Percentiles rank a stretch among this genome's conserved stretches.
These are phyloP conservation scores for Fusarium tuaranense DNA, from an alignment of 2,329 filamentous ascomycete species.

Conservation along the genomic window DNA sequence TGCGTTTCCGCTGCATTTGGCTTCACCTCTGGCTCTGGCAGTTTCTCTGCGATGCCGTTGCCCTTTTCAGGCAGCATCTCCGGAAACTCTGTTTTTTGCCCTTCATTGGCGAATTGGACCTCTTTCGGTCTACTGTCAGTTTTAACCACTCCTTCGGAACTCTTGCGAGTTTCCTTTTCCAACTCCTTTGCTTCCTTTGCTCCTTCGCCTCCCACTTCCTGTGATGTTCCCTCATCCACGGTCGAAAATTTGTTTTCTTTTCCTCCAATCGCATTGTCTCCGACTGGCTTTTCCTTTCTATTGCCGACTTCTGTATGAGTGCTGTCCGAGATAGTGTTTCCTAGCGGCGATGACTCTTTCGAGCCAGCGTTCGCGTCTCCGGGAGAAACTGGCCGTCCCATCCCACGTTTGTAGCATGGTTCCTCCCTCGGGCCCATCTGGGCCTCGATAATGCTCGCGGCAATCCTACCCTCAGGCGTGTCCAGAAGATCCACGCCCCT, in stretches of 20 bases:
- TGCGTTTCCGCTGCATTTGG: conserved; percentile 30
- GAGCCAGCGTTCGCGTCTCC: neutral
- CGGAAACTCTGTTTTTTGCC: conserved; percentile 10
- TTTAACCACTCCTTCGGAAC: conserved; percentile 3
- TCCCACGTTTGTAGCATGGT: neutral
- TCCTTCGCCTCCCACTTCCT: conserved; percentile 16
- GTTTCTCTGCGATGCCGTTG: conserved; percentile 7
- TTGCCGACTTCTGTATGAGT: conserved; percentile 16
- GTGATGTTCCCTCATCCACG: conserved; percentile 1
- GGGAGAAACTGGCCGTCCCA: neutral
- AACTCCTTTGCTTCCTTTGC: conserved; percentile 15
- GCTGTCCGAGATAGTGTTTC: conserved; percentile 6
- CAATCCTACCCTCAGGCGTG: neutral
- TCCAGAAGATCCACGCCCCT: conserved; percentile 5
- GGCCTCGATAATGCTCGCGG: neutral
- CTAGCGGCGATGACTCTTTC: conserved; percentile 1
- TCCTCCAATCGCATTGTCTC: neutral
- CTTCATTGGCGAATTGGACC: conserved; percentile 1
- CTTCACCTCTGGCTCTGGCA: conserved; percentile 18
- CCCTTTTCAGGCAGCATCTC: conserved; percentile 2
- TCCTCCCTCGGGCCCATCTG: neutral
- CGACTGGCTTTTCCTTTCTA: neutral
- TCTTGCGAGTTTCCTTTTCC: conserved; percentile 9
- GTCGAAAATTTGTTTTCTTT: neutral
- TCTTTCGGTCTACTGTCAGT: conserved; percentile 17